Conservation (phyloP, 1,284 basidiomycete species). For the Apiotrichum mycotoxinovorans region DNA sequence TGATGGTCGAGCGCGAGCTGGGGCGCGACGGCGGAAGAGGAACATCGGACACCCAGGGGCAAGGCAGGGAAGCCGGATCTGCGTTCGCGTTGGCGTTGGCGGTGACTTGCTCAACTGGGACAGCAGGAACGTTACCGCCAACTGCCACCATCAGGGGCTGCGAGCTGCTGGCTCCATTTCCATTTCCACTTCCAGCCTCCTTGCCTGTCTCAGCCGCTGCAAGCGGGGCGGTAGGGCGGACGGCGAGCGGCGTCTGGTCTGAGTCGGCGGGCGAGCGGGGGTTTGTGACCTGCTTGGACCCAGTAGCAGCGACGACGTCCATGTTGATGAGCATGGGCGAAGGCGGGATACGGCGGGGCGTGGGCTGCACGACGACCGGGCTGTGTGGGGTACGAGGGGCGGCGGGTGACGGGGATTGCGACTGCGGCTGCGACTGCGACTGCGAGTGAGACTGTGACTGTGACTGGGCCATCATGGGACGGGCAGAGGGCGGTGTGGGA, state of each 20-base stretch:
- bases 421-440: background rate
- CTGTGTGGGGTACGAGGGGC: background rate
- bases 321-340: constrained; percentile 4
- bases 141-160: background rate
- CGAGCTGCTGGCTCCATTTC: background rate
- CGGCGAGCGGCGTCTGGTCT: background rate
- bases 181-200: too few relatives aligned
- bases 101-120: background rate
- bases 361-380: background rate
- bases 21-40: background rate
- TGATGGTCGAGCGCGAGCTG: background rate
- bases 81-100: background rate
- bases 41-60: background rate
- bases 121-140: background rate
- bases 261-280: background rate
- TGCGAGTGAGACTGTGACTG: background rate
- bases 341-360: background rate
- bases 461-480: too few relatives aligned
- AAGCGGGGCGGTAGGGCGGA: background rate
- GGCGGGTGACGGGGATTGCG: background rate
- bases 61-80: too few relatives aligned
- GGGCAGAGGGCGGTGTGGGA: background rate
- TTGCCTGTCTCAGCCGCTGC: background rate
- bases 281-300: background rate
- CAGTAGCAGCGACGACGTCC: background rate